These are phyloP conservation scores for Takashimella tepidaria DNA, from an alignment of 1,284 basidiomycete species.

Conservation along the genomic window DNA sequence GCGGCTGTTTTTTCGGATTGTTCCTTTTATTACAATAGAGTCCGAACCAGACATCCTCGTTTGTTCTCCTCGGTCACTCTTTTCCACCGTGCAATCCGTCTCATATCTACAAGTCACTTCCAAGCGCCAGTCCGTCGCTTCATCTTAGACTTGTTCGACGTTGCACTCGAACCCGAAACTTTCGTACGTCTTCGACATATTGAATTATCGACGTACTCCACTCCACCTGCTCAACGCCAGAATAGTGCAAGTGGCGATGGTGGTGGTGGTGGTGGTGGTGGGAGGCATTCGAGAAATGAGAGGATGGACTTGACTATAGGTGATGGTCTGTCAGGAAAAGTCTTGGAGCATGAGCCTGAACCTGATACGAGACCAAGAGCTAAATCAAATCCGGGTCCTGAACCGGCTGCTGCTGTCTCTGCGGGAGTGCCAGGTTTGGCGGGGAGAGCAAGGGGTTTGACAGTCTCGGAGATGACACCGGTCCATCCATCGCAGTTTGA, in stretches of 20 bases:
- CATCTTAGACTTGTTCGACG: constrained; percentile 85
- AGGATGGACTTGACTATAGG: too few species aligned
- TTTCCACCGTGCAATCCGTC: constrained; percentile 76
- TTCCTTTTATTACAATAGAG: constrained; percentile 50
- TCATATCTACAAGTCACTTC: constrained; percentile 80
- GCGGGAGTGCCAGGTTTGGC: background rate
- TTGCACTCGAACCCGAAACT: constrained; percentile 54
- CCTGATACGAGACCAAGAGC: constrained; percentile 8
- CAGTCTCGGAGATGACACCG: constrained; percentile 17
- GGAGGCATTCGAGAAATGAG: background rate
- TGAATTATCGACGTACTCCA: constrained; percentile 12
- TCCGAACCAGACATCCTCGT: constrained; percentile 63
- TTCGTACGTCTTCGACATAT: constrained; percentile 28
- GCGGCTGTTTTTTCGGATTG: background rate
- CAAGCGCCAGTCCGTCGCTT: constrained; percentile 84
- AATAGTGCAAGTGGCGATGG: background rate
- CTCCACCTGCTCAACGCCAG: constrained; percentile 2
- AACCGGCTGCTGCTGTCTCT: background rate
- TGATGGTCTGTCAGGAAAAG: too few species aligned
- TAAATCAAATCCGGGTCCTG: constrained; percentile 11
- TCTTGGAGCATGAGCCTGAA: constrained; percentile 2
- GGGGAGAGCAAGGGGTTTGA: constrained; percentile 16
- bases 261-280: background rate
- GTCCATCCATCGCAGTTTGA: background rate
- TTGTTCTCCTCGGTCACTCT: constrained; percentile 72